These are phyloP conservation scores for Aurifilum marmelostoma DNA, from an alignment of 2,329 filamentous ascomycete genomes.

Conservation along the genomic window DNA sequence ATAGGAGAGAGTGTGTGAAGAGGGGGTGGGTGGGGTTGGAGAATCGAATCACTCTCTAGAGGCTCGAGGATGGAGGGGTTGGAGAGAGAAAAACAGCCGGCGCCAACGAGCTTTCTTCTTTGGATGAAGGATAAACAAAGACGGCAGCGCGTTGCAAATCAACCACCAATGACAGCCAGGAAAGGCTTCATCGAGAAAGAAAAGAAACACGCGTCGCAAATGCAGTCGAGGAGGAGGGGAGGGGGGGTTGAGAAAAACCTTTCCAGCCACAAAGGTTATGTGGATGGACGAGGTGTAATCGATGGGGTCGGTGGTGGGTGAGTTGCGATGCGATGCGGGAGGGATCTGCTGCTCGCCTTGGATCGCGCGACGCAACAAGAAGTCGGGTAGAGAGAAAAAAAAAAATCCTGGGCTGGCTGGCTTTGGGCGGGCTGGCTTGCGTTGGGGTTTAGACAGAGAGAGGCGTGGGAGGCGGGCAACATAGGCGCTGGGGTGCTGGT, in stretches of 20 bases:
- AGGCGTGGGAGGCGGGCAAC: neutral
- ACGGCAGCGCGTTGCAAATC: conserved; percentile 26
- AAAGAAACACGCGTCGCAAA: conserved; percentile 17
- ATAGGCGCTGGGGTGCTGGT: neutral
- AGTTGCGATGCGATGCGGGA: conserved; percentile 21
- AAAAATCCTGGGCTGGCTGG: conserved; percentile 23
- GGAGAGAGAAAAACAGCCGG: neutral
- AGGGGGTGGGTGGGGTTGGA: neutral
- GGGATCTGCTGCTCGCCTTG: conserved; percentile 27
- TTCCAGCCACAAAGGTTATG: conserved; percentile 8
- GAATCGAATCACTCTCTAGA: neutral
- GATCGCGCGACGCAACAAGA: conserved; percentile 23
- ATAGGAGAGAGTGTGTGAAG: neutral
- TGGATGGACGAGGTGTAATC: conserved; percentile 12
- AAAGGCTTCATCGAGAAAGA: conserved; percentile 14
- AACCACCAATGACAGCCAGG: conserved; percentile 26
- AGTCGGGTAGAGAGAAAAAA: conserved; percentile 22
- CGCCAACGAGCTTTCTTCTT: conserved; percentile 15
- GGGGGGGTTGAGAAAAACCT: neutral
- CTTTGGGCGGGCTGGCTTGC: neutral
- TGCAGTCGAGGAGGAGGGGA: conserved; percentile 12
- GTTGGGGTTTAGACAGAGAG: neutral
- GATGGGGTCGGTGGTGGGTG: conserved; percentile 16
- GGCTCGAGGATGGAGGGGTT: conserved; percentile 9
- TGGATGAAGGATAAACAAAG: conserved; percentile 26